Conservation (phyloP, 768 basidiomycete genomes). For the Boletellus ananiceps region DNA sequence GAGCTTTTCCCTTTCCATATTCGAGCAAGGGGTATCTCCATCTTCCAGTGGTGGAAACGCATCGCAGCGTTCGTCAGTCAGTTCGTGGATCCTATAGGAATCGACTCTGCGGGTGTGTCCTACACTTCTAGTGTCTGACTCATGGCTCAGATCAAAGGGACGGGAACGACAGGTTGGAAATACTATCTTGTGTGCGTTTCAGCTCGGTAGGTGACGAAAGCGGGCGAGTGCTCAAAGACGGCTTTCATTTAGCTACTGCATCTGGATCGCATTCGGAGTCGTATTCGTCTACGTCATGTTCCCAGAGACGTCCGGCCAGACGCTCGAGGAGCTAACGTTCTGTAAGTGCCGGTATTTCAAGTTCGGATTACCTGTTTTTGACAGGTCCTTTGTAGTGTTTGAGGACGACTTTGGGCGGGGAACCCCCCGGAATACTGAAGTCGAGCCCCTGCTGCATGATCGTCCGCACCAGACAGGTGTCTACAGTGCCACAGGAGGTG, state of each 20-base stretch:
- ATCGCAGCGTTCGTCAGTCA: constrained; percentile 13
- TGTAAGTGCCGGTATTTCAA: constrained; percentile 3
- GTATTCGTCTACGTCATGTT: constrained; percentile 17
- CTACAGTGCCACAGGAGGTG: too few species aligned
- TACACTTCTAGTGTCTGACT: not conserved
- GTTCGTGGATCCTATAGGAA: constrained; percentile 6
- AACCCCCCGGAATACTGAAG: not conserved
- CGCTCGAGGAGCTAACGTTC: constrained; percentile 18
- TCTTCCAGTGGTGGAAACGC: constrained; percentile 60
- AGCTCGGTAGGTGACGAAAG: too few species aligned
- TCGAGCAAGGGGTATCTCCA: constrained; percentile 54
- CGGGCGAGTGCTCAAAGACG: not conserved
- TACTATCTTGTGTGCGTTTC: constrained; percentile 11
- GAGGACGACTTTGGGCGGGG: not conserved
- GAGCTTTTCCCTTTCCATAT: constrained; percentile 62
- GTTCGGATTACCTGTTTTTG: constrained; percentile 23
- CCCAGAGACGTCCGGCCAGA: constrained; percentile 18
- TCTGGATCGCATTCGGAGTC: constrained; percentile 11
- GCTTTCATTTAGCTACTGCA: constrained; percentile 10
- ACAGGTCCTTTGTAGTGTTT: constrained; percentile 19
- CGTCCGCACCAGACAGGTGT: not conserved
- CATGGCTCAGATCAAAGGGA: not conserved
- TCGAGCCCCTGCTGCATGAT: not conserved
- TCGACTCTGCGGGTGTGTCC: not conserved
- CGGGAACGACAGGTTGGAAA: constrained; percentile 10